Evolutionary conservation across 257 asterid genomes (phyloP).

Genomic region (Solanum acaule): DNA sequence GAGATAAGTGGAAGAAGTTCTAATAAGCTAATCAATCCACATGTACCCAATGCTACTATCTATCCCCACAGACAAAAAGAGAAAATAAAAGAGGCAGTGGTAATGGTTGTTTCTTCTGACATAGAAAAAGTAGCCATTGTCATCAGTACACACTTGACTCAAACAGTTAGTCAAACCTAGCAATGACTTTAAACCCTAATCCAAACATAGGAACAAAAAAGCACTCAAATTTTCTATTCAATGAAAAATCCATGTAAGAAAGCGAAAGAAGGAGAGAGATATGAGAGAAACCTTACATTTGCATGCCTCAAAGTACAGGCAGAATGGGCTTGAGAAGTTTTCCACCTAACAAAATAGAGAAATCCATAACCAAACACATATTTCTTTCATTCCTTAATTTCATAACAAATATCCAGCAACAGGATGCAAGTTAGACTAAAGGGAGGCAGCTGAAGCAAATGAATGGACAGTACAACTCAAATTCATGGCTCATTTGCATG

Average conservation of each 20-base stretch:
- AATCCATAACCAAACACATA: neutral
- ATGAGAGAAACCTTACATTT: neutral
- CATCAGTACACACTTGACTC: neutral
- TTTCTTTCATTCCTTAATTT: neutral
- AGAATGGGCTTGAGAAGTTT: slow-evolving; percentile 7
- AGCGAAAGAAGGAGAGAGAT: neutral
- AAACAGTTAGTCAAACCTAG: neutral
- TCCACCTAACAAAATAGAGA: neutral
- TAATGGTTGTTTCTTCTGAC: neutral
- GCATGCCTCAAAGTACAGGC: neutral
- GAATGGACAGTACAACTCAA: neutral
- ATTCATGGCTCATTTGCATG: neutral
- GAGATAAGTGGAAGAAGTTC: neutral
- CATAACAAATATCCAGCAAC: neutral
- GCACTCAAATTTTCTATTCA: neutral
- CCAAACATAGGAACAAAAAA: neutral
- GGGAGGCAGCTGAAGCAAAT: neutral
- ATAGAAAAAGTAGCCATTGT: neutral
- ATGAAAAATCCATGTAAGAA: neutral
- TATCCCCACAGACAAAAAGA: neutral
- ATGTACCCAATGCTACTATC: neutral
- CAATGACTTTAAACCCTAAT: neutral
- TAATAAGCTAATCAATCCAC: neutral
- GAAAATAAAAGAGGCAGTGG: neutral
- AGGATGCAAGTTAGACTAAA: neutral